Conservation (phyloP, 192 early-diverging fungal genomes). For the Podila verticillata region DNA sequence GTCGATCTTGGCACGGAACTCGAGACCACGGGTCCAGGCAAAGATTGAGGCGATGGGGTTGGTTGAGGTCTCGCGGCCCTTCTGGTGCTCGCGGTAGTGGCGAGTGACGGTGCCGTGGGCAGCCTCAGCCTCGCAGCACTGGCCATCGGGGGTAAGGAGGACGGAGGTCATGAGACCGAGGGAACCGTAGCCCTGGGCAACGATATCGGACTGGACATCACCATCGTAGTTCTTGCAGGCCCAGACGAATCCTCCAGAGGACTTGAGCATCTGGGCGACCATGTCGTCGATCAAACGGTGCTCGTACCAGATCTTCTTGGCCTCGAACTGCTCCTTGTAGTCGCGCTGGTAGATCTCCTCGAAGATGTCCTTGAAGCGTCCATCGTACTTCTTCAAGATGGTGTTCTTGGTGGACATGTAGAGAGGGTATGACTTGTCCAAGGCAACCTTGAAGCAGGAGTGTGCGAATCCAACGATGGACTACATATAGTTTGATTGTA, state of each 20-base stretch:
- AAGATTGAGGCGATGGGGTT: conserved; percentile 99
- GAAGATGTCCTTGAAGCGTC: conserved; percentile 99
- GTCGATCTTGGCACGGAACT: conserved; percentile 96
- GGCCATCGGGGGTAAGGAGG: conserved; percentile 91
- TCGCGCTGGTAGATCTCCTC: conserved; percentile 84
- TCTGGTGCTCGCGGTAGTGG: conserved; percentile 97
- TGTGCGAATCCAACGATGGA: conserved; percentile 94
- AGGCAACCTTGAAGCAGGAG: conserved; percentile 92
- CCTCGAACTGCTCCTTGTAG: conserved; percentile 86
- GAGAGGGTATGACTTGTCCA: conserved; percentile 91
- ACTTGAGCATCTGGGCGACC: conserved; percentile 98
- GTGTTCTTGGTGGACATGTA: conserved; percentile 98
- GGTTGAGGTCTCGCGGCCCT: conserved; percentile 94
- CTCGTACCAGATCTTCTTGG: conserved; percentile 94
- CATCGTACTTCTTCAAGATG: conserved; percentile 96
- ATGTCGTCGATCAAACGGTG: conserved; percentile 99
- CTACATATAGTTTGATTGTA: conserved; percentile 4
- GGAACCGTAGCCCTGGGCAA: conserved; percentile 96
- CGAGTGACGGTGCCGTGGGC: conserved; percentile 98
- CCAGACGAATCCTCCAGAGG: conserved; percentile 92
- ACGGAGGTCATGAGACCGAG: conserved; percentile 99
- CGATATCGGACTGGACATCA: conserved; percentile 95
- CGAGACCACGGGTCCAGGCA: conserved; percentile 94
- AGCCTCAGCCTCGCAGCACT: conserved; percentile 94
- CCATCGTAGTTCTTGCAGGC: conserved; percentile 97